Conservation (phyloP, 192 early-diverging fungal species). For the Linnemannia hyalina region DNA sequence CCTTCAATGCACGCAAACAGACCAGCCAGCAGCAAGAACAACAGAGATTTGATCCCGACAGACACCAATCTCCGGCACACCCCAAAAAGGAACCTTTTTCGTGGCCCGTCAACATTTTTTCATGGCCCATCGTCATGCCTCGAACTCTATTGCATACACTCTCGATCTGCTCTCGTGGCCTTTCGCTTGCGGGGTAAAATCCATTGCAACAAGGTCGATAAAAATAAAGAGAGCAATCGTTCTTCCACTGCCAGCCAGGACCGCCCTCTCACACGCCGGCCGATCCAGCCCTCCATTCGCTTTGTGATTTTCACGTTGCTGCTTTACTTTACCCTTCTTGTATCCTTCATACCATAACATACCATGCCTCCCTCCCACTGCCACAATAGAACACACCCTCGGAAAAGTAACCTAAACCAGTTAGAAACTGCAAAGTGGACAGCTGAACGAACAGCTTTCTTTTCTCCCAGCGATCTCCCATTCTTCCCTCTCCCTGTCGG, state of each 20-base stretch:
- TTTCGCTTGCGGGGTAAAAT: neutral
- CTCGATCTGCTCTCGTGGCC: constrained; percentile 2
- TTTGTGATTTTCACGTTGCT: neutral
- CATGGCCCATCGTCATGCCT: constrained; percentile 24
- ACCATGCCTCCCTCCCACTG: neutral
- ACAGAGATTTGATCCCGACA: constrained; percentile 5
- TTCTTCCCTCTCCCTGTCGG: neutral
- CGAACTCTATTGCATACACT: neutral
- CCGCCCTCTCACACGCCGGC: neutral
- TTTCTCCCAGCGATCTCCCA: neutral
- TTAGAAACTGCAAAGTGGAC: neutral
- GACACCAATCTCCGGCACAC: constrained; percentile 28
- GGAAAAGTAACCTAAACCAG: neutral
- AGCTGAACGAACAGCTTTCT: neutral
- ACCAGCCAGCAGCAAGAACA: neutral
- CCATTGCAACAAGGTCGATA: neutral
- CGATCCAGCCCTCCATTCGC: neutral
- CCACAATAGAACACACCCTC: neutral
- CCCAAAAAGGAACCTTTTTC: constrained; percentile 45
- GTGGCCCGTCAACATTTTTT: constrained; percentile 43
- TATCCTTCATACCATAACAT: neutral
- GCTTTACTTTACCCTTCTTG: neutral
- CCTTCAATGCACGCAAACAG: neutral
- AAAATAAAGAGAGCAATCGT: constrained; percentile 3
- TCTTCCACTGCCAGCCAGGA: constrained; percentile 5